Evolutionary conservation across 257 asterid genomes (phyloP).

Genomic region (Solanum microdontum): DNA sequence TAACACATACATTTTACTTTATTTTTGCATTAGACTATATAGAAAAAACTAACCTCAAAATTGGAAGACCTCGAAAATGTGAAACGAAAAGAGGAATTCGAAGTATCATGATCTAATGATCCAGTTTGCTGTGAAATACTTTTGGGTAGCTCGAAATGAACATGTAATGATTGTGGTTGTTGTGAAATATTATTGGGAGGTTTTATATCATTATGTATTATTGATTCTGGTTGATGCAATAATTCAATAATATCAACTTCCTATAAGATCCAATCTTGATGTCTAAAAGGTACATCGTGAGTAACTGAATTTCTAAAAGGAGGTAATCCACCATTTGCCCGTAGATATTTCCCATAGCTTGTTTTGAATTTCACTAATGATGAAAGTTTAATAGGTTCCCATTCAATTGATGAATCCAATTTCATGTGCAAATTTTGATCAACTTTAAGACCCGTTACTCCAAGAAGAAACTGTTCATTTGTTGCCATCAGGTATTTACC

Average conservation of each 20-base stretch:
- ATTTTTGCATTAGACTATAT: background rate
- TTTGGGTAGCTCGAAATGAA: background rate
- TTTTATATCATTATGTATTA: background rate
- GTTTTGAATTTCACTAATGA: background rate
- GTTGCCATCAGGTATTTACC: slow-evolving; percentile 52
- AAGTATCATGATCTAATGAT: background rate
- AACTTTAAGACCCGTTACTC: background rate
- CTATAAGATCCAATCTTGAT: background rate
- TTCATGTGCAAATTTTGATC: background rate
- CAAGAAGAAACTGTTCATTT: slow-evolving; percentile 28
- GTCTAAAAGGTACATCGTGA: background rate
- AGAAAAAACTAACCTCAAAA: background rate
- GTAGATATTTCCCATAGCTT: slow-evolving; percentile 5
- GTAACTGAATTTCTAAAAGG: background rate
- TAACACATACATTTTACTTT: background rate
- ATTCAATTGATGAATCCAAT: slow-evolving; percentile 5
- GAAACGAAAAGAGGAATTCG: background rate
- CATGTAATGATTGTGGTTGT: background rate
- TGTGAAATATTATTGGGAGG: background rate
- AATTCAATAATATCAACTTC: slow-evolving; percentile 8
- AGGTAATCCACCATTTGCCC: slow-evolving; percentile 2
- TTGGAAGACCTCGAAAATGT: background rate
- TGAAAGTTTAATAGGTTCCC: slow-evolving; percentile 9
- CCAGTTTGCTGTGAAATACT: background rate
- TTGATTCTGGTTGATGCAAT: slow-evolving; percentile 6